These are phyloP conservation scores for Beauveria caledonica DNA, from an alignment of 2,329 filamentous ascomycete genomes.

Conservation along the genomic window DNA sequence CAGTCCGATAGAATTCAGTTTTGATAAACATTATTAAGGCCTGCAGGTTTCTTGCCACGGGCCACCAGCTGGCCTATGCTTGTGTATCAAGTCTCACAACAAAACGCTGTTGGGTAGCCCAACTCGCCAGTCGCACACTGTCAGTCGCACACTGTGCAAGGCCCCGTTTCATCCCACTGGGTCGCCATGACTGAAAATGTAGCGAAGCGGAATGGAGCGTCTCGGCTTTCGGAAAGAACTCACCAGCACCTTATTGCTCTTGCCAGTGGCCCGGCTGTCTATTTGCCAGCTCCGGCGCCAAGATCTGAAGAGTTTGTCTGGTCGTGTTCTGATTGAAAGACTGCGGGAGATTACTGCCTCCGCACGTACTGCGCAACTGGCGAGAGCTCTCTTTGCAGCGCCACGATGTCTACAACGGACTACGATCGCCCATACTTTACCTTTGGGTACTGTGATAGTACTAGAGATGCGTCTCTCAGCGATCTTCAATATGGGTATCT, in stretches of 20 bases:
- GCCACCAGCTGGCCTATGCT: not conserved
- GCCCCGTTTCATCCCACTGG: constrained; percentile 10
- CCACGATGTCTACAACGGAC: not conserved
- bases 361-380: not conserved
- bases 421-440: constrained; percentile 46
- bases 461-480: constrained; percentile 50
- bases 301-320: not conserved
- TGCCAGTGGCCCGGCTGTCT: not conserved
- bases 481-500: constrained; percentile 58
- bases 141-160: constrained; percentile 9
- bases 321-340: not conserved
- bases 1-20: not conserved
- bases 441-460: constrained; percentile 68
- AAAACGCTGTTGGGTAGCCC: not conserved
- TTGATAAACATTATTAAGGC: too few species aligned
- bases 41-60: too few species aligned
- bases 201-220: not conserved
- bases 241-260: not conserved
- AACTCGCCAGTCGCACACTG: constrained; percentile 2
- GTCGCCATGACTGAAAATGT: constrained; percentile 1
- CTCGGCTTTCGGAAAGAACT: not conserved
- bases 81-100: not conserved
- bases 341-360: not conserved
- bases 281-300: not conserved
- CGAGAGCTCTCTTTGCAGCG: constrained; percentile 15